Conservation (phyloP, 2,329 filamentous ascomycete genomes). For the Cladophialophora immunda region DNA sequence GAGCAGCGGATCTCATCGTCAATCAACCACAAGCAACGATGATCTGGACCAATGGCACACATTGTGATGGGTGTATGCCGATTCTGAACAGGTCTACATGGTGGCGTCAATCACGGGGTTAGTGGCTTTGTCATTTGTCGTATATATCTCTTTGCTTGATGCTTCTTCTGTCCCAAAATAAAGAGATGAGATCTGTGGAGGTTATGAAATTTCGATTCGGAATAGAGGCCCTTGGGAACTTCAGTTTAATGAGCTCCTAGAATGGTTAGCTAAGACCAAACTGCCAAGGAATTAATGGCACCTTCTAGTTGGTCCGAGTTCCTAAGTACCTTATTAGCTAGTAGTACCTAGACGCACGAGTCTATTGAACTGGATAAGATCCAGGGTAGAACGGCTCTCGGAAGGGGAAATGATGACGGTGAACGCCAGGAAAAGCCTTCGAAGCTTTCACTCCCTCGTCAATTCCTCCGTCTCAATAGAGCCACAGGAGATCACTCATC, state of each 20-base stretch:
- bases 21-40: neutral
- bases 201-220: neutral
- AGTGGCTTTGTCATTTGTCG: neutral
- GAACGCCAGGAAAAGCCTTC: neutral
- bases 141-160: neutral
- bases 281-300: no score
- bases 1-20: slow-evolving; percentile 25
- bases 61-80: neutral
- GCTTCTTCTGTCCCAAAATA: neutral
- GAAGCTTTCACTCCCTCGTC: neutral
- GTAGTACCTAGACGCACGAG: no score
- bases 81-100: neutral
- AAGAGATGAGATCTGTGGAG: neutral
- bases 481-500: slow-evolving; percentile 69
- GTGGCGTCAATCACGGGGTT: neutral
- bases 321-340: no score
- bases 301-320: no score
- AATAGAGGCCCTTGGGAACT: neutral
- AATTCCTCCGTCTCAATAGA: neutral
- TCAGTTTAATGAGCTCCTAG: neutral
- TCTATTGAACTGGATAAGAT: no score
- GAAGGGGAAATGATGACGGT: neutral
- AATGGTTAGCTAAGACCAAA: no score
- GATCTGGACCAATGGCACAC: slow-evolving; percentile 4
- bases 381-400: neutral